These are phyloP conservation scores for Candida pseudoviswanathii DNA, from an alignment of 1,139 yeast species.

Conservation along the genomic window DNA sequence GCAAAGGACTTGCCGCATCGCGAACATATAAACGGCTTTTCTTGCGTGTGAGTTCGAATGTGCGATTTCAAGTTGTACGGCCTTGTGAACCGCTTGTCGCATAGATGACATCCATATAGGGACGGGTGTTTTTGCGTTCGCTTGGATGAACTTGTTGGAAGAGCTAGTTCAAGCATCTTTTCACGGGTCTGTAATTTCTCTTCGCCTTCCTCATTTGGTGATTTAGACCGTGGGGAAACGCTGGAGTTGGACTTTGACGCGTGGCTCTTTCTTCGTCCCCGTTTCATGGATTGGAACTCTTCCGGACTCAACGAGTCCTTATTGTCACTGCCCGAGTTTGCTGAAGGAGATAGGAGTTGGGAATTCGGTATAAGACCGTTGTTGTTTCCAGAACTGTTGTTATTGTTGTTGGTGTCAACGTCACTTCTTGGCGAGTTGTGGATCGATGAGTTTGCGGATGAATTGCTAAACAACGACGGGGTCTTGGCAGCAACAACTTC, in stretches of 20 bases:
- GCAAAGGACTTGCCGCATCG: slow-evolving; percentile 95
- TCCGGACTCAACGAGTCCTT: slow-evolving; percentile 35
- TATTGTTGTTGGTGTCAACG: slow-evolving; percentile 5
- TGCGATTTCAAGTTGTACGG: slow-evolving; percentile 94
- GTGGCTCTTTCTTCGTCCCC: slow-evolving; percentile 38
- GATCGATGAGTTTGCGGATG: slow-evolving; percentile 36
- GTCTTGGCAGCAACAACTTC: slow-evolving; percentile 37
- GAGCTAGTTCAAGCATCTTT: slow-evolving; percentile 65
- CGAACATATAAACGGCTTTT: slow-evolving; percentile 83
- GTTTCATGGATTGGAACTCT: slow-evolving; percentile 31
- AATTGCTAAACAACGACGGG: slow-evolving; percentile 48
- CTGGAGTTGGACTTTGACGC: slow-evolving; percentile 23
- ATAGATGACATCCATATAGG: slow-evolving; percentile 77
- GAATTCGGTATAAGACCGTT: slow-evolving; percentile 22
- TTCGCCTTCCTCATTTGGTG: slow-evolving; percentile 15
- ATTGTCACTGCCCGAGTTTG: slow-evolving; percentile 9
- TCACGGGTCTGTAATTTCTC: slow-evolving; percentile 41
- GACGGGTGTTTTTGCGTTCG: slow-evolving; percentile 77
- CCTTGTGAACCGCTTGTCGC: slow-evolving; percentile 86
- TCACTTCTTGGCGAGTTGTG: slow-evolving; percentile 22
- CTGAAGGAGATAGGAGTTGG: slow-evolving; percentile 18
- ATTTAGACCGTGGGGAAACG: slow-evolving; percentile 17
- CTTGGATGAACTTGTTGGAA: slow-evolving; percentile 50
- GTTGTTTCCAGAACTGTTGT: slow-evolving; percentile 8
- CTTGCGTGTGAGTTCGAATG: slow-evolving; percentile 90